A percentile compares a stretch with the other conserved stretches of the same genome.
These are phyloP conservation scores for Pyrenophora tritici-repentis DNA, from an alignment of 2,329 filamentous ascomycete genomes.

Conservation along the genomic window DNA sequence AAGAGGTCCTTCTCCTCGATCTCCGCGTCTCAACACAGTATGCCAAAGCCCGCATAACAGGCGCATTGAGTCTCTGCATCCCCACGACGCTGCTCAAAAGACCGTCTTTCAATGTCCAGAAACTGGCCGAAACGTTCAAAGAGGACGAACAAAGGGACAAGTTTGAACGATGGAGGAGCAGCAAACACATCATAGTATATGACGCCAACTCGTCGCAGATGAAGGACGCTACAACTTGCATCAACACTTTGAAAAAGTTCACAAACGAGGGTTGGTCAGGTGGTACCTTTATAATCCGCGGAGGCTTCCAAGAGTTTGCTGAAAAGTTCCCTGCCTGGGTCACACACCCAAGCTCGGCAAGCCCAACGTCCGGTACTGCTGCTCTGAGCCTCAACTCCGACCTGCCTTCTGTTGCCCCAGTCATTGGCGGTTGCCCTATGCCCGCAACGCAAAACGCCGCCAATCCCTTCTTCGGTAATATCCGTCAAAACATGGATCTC, in stretches of 20 bases:
- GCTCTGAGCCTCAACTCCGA: conserved; percentile 31
- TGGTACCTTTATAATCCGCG: conserved; percentile 73
- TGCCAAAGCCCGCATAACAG: conserved; percentile 71
- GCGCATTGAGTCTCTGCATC: conserved; percentile 91
- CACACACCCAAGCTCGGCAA: conserved; percentile 46
- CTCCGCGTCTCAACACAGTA: conserved; percentile 86
- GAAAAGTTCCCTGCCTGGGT: conserved; percentile 68
- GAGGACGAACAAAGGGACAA: conserved; percentile 68
- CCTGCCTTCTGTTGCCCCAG: conserved; percentile 66
- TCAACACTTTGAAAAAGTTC: conserved; percentile 95
- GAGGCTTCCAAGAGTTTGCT: conserved; percentile 79
- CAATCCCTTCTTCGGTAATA: conserved; percentile 95
- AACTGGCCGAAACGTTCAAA: conserved; percentile 85
- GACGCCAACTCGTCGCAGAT: conserved; percentile 76
- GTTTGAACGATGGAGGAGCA: conserved; percentile 77
- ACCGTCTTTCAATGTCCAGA: conserved; percentile 85
- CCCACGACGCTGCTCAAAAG: conserved; percentile 92
- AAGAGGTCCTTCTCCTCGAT: conserved; percentile 74
- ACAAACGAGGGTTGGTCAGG: conserved; percentile 80
- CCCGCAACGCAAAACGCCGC: conserved; percentile 69
- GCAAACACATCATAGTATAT: conserved; percentile 82
- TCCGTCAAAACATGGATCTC: conserved; percentile 94
- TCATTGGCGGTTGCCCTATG: conserved; percentile 88
- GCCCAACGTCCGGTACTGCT: conserved; percentile 28
- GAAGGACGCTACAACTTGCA: conserved; percentile 78